Base-by-base conservation (phyloP, 495 filamentous ascomycete genomes). In the Aspergillus coremiiformis region DNA sequence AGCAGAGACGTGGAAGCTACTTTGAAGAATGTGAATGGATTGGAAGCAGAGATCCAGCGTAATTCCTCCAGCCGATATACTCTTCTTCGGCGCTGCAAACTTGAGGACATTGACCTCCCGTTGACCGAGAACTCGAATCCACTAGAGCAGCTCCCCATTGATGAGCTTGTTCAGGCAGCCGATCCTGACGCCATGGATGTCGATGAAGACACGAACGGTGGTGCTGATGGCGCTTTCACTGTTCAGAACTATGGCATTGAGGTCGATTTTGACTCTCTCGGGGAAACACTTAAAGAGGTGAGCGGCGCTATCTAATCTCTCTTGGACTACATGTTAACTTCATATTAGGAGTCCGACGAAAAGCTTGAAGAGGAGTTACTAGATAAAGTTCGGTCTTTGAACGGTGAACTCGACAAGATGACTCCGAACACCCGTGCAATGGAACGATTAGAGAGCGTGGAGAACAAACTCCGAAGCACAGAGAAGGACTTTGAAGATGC, bases 371-470 rank as follows among this genome's bases (percentile, higher is more conserved):
- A 88, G n/a, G 78, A 80, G 47, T 75, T 99, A 23, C 78, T 85
- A 49, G 87, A 92, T 37, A 84, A 84, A 63, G 87, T 97, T 56
- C 74, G 78, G 32, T 70, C 75, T 26, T 76, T 97, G 8, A 84
- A 84, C 32, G 70, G 72, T 46, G 89, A 95, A 59, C 80, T 99
- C 27, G 90, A 95, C 55, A 90, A 91, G 63, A 87, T 96, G 71
- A 85, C 91, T 51, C 92, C 92, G 22, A 97, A 99, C 66, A 90
- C 95, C 79, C 87, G 91, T 58, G 92, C 92, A 23, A 86, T 90
- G 66, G 90, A 96, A 56, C 86, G 91, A n/a, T 76, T 99, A 4
- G 86, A 91, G 61, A 85, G 78, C 5, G 89, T 95, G 15, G 84
- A 92, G 64, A 80, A 82, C 51, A 85, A 90, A 42, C 87, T 96